A percentile compares a stretch with the other conserved stretches of the same genome.
Conservation (phyloP, 331 rosid genomes). For the Prunus yedoensis region DNA sequence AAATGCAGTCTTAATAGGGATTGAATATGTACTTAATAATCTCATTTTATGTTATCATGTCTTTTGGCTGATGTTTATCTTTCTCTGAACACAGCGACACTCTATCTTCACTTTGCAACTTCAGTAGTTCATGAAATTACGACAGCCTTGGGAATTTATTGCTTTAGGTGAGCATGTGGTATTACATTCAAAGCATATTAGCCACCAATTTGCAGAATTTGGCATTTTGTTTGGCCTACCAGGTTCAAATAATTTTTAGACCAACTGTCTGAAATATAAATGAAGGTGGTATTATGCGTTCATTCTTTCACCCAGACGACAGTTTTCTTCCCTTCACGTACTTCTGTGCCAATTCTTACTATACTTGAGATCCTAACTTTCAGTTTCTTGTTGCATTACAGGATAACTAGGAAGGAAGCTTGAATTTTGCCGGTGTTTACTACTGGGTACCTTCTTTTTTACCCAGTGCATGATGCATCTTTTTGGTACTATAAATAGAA, state of each 20-base stretch:
- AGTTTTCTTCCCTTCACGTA: not conserved
- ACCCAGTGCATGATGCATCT: not conserved
- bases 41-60: slow-evolving; percentile 14
- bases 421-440: slow-evolving; percentile 36
- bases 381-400: slow-evolving; percentile 30
- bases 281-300: not conserved
- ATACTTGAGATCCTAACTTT: not conserved
- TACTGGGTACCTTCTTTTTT: slow-evolving; percentile 30
- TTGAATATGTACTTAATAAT: not conserved
- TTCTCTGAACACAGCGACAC: slow-evolving; percentile 48
- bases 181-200: not conserved
- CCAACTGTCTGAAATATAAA: not conserved
- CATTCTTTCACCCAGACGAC: not conserved
- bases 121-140: slow-evolving; percentile 83
- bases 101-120: slow-evolving; percentile 82
- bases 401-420: slow-evolving; percentile 93
- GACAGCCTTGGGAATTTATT: slow-evolving; percentile 79
- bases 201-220: not conserved
- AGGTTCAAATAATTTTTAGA: not conserved
- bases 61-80: slow-evolving; percentile 3
- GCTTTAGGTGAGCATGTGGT: slow-evolving; percentile 68
- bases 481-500: not conserved
- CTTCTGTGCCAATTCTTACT: not conserved
- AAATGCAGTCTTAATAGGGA: not conserved
- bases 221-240: not conserved